Base-by-base conservation (phyloP, 306 rosid genomes). In the Inga oerstediana region DNA sequence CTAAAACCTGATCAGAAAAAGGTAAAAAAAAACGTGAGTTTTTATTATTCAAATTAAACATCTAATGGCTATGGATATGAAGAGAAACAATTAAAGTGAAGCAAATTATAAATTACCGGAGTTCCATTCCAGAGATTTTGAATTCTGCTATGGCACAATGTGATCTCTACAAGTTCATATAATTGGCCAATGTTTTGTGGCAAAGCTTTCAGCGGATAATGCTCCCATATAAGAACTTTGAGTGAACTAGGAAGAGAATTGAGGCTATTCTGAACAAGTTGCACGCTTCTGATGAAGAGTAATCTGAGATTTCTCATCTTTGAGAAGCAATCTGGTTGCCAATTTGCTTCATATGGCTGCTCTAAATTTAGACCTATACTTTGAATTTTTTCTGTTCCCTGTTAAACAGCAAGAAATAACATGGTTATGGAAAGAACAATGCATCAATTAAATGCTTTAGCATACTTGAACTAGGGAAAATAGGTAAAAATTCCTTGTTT, bases 221-320 rank as follows among this genome's bases (percentile, higher is more conserved):
- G 8, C 3, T 79, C 51, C 82, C 82, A 79, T 35, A 4, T 27
- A n/a, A 79, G 68, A 79, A 68, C 44, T 54, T 72, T 69, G 44
- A 80, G 22, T 54, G 68, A 14, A 80, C 17, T 52, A 17, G 83
- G 30, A 41, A 80, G 68, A 52, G 34, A 72, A 8, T 70, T 70
- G 59, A 70, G 77, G n/a, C 77, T 35, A 3, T 35, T 66, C 59
- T 24, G 52, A 0, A 8, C 30, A 32, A 56, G 54, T 10, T 41
- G 8, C 46, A 80, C 69, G 59, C 43, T 17, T 4, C 10, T 24
- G 1, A 71, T 14, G 0, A 8, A 41, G 30, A 80, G 71, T 3
- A 80, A 71, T 41, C 4, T 56, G 17, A 80, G 78, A 56, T 59
- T 72, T 5, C 12, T 12, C 83, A 80, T 71, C 13, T 80, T 72